Evolutionary conservation across 2,329 filamentous ascomycete genomes (phyloP).

Genomic region (Epichloe glyceriae): DNA sequence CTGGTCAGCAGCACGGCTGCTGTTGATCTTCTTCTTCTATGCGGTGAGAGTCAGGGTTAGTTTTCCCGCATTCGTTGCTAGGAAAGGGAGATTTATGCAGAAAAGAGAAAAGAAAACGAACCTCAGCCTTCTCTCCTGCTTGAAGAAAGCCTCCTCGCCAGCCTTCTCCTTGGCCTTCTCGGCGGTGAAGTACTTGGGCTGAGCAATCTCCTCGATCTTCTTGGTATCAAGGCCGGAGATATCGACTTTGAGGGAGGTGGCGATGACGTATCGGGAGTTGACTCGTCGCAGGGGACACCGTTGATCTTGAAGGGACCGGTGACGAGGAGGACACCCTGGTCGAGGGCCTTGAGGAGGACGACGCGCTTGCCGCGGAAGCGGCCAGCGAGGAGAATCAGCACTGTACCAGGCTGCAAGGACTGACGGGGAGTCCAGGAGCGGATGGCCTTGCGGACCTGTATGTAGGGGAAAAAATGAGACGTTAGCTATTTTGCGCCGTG

Average conservation of each 20-base stretch:
- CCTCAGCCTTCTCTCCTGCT: slow-evolving; percentile 97
- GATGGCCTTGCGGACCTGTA: slow-evolving; percentile 85
- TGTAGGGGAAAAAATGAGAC: slow-evolving; percentile 15
- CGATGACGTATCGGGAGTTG: slow-evolving; percentile 88
- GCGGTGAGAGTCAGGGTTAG: slow-evolving; percentile 14
- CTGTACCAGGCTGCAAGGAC: slow-evolving; percentile 83
- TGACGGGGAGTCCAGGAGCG: slow-evolving; percentile 77
- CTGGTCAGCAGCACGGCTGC: slow-evolving; percentile 89
- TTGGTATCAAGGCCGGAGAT: slow-evolving; percentile 74
- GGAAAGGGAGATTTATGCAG: not conserved
- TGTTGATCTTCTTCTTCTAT: slow-evolving; percentile 94
- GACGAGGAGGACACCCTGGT: slow-evolving; percentile 95
- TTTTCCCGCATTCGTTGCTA: not conserved
- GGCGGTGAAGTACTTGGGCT: slow-evolving; percentile 86
- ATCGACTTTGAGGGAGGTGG: slow-evolving; percentile 75
- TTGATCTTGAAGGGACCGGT: slow-evolving; percentile 99
- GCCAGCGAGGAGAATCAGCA: slow-evolving; percentile 98
- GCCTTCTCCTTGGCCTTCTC: slow-evolving; percentile 95
- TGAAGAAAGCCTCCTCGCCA: slow-evolving; percentile 97
- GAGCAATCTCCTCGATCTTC: slow-evolving; percentile 70
- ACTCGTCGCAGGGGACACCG: slow-evolving; percentile 90
- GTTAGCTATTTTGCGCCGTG: slow-evolving; percentile 1
- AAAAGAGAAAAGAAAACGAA: slow-evolving; percentile 31
- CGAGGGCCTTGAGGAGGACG: slow-evolving; percentile 93
- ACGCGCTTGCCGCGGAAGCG: slow-evolving; percentile 99